Conservation (phyloP, 2,329 filamentous ascomycete species). For the Emydomyces testavorans region DNA sequence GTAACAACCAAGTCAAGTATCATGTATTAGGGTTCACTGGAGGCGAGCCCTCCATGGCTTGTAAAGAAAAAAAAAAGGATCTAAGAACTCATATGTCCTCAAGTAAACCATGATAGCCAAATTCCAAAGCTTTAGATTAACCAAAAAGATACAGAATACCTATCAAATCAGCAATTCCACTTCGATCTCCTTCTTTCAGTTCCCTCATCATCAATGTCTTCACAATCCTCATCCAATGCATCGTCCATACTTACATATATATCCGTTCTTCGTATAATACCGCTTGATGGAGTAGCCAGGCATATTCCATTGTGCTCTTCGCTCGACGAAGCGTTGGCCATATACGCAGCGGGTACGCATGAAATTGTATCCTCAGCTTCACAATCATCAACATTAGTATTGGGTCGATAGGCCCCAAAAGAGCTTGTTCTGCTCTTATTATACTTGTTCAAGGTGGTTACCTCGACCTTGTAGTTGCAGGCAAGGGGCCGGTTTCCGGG, state of each 20-base stretch:
- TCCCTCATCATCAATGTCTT: not conserved
- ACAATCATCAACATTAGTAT: not conserved
- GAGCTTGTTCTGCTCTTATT: not conserved
- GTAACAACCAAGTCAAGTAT: too few relatives aligned
- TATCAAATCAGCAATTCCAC: constrained; percentile 1
- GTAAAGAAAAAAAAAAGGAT: too few relatives aligned
- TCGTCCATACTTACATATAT: constrained; percentile 16
- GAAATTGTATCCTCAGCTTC: not conserved
- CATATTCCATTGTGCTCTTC: not conserved
- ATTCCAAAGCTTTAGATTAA: too few relatives aligned
- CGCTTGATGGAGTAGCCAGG: not conserved
- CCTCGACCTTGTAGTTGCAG: constrained; percentile 16
- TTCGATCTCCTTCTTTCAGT: constrained; percentile 2
- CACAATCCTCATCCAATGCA: constrained; percentile 1
- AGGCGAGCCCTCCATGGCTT: too few relatives aligned
- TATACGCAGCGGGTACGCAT: not conserved
- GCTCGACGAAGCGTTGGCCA: not conserved
- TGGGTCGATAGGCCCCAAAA: not conserved
- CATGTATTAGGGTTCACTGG: too few relatives aligned
- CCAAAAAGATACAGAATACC: too few relatives aligned
- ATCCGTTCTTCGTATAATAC: constrained; percentile 18
- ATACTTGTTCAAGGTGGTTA: constrained; percentile 9
- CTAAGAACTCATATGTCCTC: too few relatives aligned
- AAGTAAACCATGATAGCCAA: too few relatives aligned
- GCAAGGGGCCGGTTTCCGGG: not conserved